Evolutionary conservation across 441 rosid species (phyloP).

Genomic region (Adansonia rubrostipa): DNA sequence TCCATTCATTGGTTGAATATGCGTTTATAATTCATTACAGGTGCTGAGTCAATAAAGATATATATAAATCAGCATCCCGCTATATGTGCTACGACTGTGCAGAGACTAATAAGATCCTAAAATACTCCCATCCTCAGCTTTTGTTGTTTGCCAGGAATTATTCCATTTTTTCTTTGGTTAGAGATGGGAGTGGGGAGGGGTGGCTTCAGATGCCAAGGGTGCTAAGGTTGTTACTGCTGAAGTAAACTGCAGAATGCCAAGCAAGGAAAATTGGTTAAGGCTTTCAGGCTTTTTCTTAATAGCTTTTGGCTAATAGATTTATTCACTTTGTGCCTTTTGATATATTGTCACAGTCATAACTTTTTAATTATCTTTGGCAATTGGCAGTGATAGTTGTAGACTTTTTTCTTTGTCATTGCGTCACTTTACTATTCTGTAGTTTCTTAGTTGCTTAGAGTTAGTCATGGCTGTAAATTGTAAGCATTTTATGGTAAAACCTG

Average conservation of each 20-base stretch:
- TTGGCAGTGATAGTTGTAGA: neutral
- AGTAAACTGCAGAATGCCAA: neutral
- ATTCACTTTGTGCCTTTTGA: neutral
- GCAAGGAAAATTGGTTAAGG: constrained; percentile 1
- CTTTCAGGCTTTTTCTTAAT: constrained; percentile 3
- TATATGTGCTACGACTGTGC: neutral
- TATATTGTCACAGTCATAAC: neutral
- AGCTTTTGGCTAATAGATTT: neutral
- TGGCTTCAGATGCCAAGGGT: neutral
- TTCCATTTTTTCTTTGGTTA: neutral
- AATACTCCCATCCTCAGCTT: neutral
- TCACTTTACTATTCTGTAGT: neutral
- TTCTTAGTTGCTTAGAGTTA: neutral
- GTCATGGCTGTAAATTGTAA: neutral
- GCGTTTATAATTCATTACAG: neutral
- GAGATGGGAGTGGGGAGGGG: neutral
- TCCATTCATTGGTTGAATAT: neutral
- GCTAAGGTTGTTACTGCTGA: neutral
- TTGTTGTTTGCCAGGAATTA: constrained; percentile 7
- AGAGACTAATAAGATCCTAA: constrained; percentile 14
- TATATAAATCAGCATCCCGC: neutral
- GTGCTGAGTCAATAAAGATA: constrained; percentile 1
- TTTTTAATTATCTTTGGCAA: neutral
- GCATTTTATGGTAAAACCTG: neutral
- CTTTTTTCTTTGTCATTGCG: neutral